A percentile compares a stretch with the other conserved stretches of the same genome.
Conservation (phyloP, 177 flowering plant genomes). For the Tripterygium wilfordii region DNA sequence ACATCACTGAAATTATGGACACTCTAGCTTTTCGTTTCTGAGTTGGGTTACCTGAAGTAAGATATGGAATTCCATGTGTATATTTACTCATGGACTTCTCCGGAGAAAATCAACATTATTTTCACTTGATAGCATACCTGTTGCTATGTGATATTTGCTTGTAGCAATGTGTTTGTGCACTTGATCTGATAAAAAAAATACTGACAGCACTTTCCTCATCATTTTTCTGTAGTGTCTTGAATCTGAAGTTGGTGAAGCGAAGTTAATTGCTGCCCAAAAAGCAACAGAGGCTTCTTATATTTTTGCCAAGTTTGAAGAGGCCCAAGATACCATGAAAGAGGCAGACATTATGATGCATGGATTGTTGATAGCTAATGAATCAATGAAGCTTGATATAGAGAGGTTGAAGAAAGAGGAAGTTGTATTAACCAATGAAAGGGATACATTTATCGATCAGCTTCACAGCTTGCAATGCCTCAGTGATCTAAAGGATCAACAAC, state of each 20-base stretch:
- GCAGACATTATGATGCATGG: slow-evolving; percentile 80
- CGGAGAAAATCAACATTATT: no score
- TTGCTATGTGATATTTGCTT: no score
- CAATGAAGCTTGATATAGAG: slow-evolving; percentile 55
- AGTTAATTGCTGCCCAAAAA: slow-evolving; percentile 50
- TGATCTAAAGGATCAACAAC: slow-evolving; percentile 33
- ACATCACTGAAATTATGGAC: no score
- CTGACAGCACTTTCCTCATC: background rate
- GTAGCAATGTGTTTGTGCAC: no score
- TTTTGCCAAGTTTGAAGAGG: slow-evolving; percentile 74
- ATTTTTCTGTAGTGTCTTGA: slow-evolving; percentile 43
- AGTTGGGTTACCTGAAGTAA: no score
- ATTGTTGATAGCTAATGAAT: slow-evolving; percentile 66
- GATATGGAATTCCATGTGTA: no score
- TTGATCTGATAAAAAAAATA: no score
- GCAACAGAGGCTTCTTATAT: slow-evolving; percentile 62
- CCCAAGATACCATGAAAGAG: slow-evolving; percentile 69
- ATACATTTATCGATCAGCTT: slow-evolving; percentile 32
- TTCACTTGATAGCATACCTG: no score
- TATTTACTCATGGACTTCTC: no score
- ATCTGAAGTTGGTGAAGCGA: slow-evolving; percentile 57
- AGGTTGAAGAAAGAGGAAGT: slow-evolving; percentile 33
- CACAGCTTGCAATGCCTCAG: slow-evolving; percentile 38
- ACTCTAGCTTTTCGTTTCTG: no score
- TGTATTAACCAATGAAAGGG: slow-evolving; percentile 35